phyloP scores from a whole-genome alignment of 2,329 filamentous ascomycete species.

The Exserohilum turcica region DNA sequence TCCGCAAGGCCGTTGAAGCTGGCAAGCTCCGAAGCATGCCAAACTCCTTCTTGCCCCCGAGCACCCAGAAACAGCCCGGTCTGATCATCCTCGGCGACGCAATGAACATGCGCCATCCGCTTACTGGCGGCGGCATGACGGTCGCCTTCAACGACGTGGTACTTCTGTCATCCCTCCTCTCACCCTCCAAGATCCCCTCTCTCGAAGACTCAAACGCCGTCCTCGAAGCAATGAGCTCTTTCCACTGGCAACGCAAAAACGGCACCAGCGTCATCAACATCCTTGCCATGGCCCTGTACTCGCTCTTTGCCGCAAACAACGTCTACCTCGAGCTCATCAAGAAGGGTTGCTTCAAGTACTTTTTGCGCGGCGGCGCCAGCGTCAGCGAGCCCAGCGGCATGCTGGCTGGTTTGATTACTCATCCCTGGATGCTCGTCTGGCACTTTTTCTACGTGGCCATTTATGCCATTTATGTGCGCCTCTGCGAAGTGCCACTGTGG shows the following conservation, averaged over 20 bases:
- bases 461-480: conserved; percentile 76
- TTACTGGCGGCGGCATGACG: conserved; percentile 97
- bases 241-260: conserved; percentile 87
- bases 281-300: conserved; percentile 91
- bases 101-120: conserved; percentile 98
- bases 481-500: conserved; percentile 54
- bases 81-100: conserved; percentile 88
- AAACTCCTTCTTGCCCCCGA: conserved; percentile 88
- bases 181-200: conserved; percentile 69
- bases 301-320: conserved; percentile 81
- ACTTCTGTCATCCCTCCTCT: conserved; percentile 74
- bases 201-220: conserved; percentile 72
- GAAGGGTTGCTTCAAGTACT: conserved; percentile 91
- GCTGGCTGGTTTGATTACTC: conserved; percentile 78
- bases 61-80: conserved; percentile 71
- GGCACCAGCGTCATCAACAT: conserved; percentile 93
- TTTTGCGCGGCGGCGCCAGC: conserved; percentile 72
- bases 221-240: conserved; percentile 68
- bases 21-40: conserved; percentile 89
- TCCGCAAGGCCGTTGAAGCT: conserved; percentile 74
- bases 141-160: conserved; percentile 94
- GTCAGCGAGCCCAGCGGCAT: conserved; percentile 80
- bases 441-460: conserved; percentile 97
- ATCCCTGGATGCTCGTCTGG: conserved; percentile 77
- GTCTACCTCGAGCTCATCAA: conserved; percentile 72